These are phyloP conservation scores for Leccinellum luteum DNA, from an alignment of 768 basidiomycete species.

Conservation along the genomic window DNA sequence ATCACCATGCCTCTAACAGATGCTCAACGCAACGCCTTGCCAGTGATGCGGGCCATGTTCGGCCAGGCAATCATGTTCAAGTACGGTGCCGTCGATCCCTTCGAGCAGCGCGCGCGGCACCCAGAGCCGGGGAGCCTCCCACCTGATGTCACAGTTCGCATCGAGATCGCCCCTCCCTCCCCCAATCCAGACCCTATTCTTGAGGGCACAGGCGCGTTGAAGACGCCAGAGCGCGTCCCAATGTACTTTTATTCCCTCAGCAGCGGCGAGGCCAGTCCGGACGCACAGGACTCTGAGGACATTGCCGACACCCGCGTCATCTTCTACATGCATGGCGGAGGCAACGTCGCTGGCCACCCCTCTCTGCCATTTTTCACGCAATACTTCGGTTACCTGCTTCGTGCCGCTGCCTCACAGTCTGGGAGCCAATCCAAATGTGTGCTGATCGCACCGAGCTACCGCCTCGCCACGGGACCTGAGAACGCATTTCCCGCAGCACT, in stretches of 20 bases:
- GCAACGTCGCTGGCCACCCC: slow-evolving; percentile 19
- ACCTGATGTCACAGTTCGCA: slow-evolving; percentile 5
- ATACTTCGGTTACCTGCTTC: slow-evolving; percentile 10
- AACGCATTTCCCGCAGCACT: slow-evolving; percentile 23
- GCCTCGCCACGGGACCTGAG: slow-evolving; percentile 23
- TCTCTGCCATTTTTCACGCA: not conserved
- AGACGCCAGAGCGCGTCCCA: slow-evolving; percentile 17
- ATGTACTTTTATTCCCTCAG: slow-evolving; percentile 19
- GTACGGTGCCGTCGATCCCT: not conserved
- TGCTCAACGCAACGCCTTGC: slow-evolving; percentile 11
- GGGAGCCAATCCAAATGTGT: slow-evolving; percentile 2
- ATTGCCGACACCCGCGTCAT: slow-evolving; percentile 13
- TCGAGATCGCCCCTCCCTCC: slow-evolving; percentile 21
- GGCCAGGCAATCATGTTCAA: fast-evolving
- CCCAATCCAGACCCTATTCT: not conserved
- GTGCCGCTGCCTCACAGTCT: not conserved
- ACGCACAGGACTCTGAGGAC: not conserved
- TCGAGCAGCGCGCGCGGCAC: slow-evolving; percentile 12
- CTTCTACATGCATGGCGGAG: slow-evolving; percentile 26
- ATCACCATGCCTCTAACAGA: slow-evolving; percentile 14
- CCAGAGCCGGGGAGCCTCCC: slow-evolving; percentile 6
- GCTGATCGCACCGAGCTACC: slow-evolving; percentile 22
- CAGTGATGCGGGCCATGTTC: not conserved
- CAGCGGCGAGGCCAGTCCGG: not conserved
- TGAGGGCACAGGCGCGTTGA: not conserved